These are phyloP conservation scores for Zygoascus bituminiphila DNA, from an alignment of 805 yeast species.

Conservation along the genomic window DNA sequence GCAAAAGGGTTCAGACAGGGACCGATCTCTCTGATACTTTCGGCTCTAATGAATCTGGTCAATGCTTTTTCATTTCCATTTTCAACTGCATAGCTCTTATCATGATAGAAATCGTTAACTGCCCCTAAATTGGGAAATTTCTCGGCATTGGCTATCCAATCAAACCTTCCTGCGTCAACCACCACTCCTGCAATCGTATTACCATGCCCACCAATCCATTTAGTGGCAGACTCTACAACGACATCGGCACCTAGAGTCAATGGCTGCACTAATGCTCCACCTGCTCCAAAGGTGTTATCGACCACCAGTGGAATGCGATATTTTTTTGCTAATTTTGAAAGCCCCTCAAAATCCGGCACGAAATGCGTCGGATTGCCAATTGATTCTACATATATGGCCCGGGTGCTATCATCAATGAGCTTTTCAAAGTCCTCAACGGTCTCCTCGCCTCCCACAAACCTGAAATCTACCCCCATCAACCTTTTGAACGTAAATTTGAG, in stretches of 20 bases:
- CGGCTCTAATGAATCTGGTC: constrained; percentile 73
- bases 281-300: constrained; percentile 96
- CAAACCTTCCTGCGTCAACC: constrained; percentile 87
- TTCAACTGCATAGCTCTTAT: constrained; percentile 74
- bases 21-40: constrained; percentile 85
- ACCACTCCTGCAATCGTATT: constrained; percentile 89
- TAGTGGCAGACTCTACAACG: constrained; percentile 89
- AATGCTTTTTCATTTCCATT: constrained; percentile 74
- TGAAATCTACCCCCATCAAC: constrained; percentile 72
- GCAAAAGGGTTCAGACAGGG: constrained; percentile 84
- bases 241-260: constrained; percentile 86
- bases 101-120: constrained; percentile 93
- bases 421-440: constrained; percentile 63
- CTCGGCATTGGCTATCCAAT: constrained; percentile 77
- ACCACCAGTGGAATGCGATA: constrained; percentile 86
- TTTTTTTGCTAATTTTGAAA: constrained; percentile 70
- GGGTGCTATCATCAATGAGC: constrained; percentile 73
- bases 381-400: constrained; percentile 82
- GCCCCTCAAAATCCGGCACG: constrained; percentile 80
- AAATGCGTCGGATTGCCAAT: constrained; percentile 91
- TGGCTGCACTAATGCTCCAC: constrained; percentile 81
- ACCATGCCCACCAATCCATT: constrained; percentile 98
- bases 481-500: constrained; percentile 88
- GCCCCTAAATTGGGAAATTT: constrained; percentile 85
- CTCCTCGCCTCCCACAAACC: constrained; percentile 76